These are phyloP conservation scores for Globisporangium lucens DNA, from an alignment of 352 stramenopile genomes.

Conservation along the genomic window DNA sequence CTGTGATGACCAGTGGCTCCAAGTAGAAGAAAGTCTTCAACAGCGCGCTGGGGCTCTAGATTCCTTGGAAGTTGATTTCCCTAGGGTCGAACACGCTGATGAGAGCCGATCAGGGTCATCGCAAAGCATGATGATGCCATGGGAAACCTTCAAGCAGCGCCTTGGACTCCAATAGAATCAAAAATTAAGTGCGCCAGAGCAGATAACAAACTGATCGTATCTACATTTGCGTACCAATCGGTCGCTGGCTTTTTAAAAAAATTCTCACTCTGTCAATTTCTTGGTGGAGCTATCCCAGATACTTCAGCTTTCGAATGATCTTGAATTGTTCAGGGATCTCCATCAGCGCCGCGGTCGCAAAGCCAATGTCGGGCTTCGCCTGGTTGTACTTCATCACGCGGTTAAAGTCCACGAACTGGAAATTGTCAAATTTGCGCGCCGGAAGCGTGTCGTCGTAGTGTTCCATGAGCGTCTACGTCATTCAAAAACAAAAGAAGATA, in stretches of 20 bases:
- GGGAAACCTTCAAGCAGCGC: constrained; percentile 19
- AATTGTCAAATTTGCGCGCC: constrained; percentile 67
- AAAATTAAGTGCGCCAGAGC: not conserved
- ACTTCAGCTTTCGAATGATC: constrained; percentile 43
- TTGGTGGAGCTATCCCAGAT: constrained; percentile 19
- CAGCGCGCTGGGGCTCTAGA: not conserved
- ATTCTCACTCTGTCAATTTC: not conserved
- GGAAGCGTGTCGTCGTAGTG: constrained; percentile 60
- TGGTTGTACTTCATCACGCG: constrained; percentile 46
- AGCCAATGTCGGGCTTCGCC: constrained; percentile 51
- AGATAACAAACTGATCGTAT: not conserved
- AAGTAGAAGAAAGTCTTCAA: constrained; percentile 7
- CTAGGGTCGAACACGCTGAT: not conserved
- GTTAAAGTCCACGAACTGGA: constrained; percentile 74
- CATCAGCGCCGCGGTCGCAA: constrained; percentile 64
- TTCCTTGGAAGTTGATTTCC: not conserved
- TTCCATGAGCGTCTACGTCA: constrained; percentile 50
- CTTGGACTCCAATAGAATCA: constrained; percentile 10
- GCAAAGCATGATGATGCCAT: constrained; percentile 14
- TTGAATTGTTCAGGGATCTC: constrained; percentile 67
- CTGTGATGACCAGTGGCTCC: constrained; percentile 16
- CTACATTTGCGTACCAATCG: not conserved
- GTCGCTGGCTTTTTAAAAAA: not conserved
- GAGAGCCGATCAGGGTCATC: not conserved
- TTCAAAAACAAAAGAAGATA: not conserved